Base-by-base conservation (phyloP, 2,329 filamentous ascomycete genomes). In the Amauroascus verrucosus region DNA sequence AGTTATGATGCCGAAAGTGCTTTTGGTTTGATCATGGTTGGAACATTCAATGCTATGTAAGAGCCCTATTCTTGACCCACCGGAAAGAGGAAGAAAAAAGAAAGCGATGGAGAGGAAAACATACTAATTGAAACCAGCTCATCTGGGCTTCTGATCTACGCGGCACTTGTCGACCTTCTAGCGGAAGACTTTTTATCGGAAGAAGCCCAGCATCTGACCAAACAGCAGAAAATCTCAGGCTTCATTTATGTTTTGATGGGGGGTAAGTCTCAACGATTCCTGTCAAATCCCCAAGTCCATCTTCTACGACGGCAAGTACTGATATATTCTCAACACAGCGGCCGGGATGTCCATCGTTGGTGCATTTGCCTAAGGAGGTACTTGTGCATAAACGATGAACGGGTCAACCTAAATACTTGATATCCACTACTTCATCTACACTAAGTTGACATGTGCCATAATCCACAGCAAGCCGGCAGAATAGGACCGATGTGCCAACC, bases 101-200 rank as follows among this genome's bases (percentile, higher is more conserved):
- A 28, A 32, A 26, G 8, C 5, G 26, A 43, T 5, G 16, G 24
- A 30, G 11, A 18, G 14, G n/a, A 11, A 48, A 18, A 2, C 26
- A 35, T 40, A 16, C 48, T 52, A 44, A 55, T 28, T 44, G 26
- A 20, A 28, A 33, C 16, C 40, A 79, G 76, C 51, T 83, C 80
- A 1, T 81, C 68, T 24, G 80, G 80, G 62, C 72, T 83, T 26
- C 65, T 83, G 6, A 75, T 83, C 49, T 83, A 82, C 61, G 80
- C 80, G 38, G 78, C 81, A 1, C 69, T 83, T 6, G 81, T 84
- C 1, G 81, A 84, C 62, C 67, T 84, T 28, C 67, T 84, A 33
- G 80, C 79, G 3, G 80, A 83, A 60, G 81, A 84, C 62, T 84
- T 84, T 67, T 69, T 84, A 16, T 82, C 79, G 0, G 77, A 80